Conservation (phyloP, 2,329 filamentous ascomycete species). For the Karstenula rhodostoma region DNA sequence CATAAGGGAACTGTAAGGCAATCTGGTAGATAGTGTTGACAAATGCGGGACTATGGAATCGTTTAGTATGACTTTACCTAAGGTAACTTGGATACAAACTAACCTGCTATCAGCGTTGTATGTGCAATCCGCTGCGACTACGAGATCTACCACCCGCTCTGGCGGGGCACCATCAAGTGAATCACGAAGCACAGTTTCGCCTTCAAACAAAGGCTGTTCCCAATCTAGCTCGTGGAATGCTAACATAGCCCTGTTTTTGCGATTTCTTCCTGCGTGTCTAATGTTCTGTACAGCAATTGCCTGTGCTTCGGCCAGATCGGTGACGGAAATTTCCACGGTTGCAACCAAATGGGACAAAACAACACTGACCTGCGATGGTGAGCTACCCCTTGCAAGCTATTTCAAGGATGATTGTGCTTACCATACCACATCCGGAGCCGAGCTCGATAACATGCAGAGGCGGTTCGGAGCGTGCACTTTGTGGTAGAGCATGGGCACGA, state of each 20-base stretch:
- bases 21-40: slow-evolving; percentile 65
- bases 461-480: background rate
- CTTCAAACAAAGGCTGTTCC: slow-evolving; percentile 61
- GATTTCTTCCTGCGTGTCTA: slow-evolving; percentile 46
- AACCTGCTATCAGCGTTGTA: slow-evolving; percentile 71
- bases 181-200: background rate
- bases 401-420: slow-evolving; percentile 35
- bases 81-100: background rate
- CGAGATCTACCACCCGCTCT: slow-evolving; percentile 56
- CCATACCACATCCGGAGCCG: slow-evolving; percentile 73
- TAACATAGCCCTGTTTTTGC: slow-evolving; percentile 53
- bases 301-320: slow-evolving; percentile 70
- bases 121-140: slow-evolving; percentile 75
- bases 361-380: slow-evolving; percentile 56
- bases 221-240: slow-evolving; percentile 68
- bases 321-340: slow-evolving; percentile 65
- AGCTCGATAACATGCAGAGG: slow-evolving; percentile 66
- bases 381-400: background rate
- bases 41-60: slow-evolving; percentile 61
- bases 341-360: slow-evolving; percentile 64
- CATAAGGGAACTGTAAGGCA: slow-evolving; percentile 56
- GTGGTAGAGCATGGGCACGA: background rate
- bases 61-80: background rate
- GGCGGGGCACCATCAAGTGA: slow-evolving; percentile 39
- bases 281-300: slow-evolving; percentile 68